Base-by-base conservation (phyloP, 495 filamentous ascomycete genomes). In the Viridothelium virens region DNA sequence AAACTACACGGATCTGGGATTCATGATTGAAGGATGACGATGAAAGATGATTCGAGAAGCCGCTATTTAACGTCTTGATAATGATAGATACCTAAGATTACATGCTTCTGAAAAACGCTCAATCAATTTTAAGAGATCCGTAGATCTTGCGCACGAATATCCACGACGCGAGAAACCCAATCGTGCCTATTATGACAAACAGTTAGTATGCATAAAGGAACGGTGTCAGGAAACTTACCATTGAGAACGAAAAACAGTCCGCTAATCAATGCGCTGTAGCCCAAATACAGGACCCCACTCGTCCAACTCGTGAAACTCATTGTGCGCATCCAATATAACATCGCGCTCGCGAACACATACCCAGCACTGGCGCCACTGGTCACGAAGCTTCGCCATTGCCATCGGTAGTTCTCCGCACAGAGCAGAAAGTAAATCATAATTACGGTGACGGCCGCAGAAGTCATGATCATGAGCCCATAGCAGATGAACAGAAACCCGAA, bases 401-500 rank as follows among this genome's bases (percentile, higher is more conserved):
- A 98, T 73, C 95, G 90, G 74, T 97, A 98, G 78, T 98, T 93
- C 80, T 98, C 94, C 2, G 89, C 86, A 73, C 92, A 97, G 18
- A 98, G 86, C 65, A 97, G 71, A 79, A 96, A 96, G 77, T 98
- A 98, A 0, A 97, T 87, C 78, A 96, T 85, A 3, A 98, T 80
- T 25, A 97, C 84, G 2, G 94, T 96, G 41, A 94, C 92, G 2
- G 91, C 89, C 1, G 94, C 93, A 64, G 88, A 90, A 3, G 94
- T 97, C 73, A 96, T 89, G 73, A 97, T 91, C 91, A 97, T 97
- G 69, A 98, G 85, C 16, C 89, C 93, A 77, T 95, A 98, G 83
- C 91, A 96, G 63, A 98, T 79, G 81, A 98, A 98, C 47, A 98
- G 82, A 82, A 98, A 98, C 38, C 94, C 94, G 70, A 98, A 98